Evolutionary conservation across 2,329 filamentous ascomycete species (phyloP), one percentile per base, ranked within the genome.

Genomic region (Aureobasidium sp.): DNA sequence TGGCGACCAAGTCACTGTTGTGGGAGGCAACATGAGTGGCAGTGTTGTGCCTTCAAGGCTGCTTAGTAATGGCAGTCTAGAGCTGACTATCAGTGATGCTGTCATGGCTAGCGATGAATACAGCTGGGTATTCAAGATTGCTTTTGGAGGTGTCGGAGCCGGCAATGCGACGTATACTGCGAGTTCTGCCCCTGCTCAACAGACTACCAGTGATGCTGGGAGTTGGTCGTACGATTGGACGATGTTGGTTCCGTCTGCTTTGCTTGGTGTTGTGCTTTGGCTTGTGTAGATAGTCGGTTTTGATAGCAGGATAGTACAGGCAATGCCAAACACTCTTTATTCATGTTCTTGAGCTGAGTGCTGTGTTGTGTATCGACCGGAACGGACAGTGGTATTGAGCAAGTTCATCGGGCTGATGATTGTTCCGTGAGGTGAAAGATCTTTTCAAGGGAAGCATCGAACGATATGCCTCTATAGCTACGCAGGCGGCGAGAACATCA

Each of bases 1-100:
- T 1, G 80, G 79, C 0, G 82, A 84, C 65, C 52, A 69, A 20
- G 74, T 84, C 0, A 77, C 73, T 8, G 72, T 82, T 31, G 69
- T 81, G 2, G 77, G 76, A 8, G 75, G 70, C 2, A 68, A 68
- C 15, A 64, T 66, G 67, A 67, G 63, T 51, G 70, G 69, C 2
- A 68, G 64, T 9, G 67, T 72, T 1, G 66, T 72, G 20, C 69
- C 69, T n/a, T 66, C 66, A 20, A 59, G 53, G 55, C 45, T 71
- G 41, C 37, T 69, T 61, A 20, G 64, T 52, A 66, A 73, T 67
- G 68, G 70, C 5, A 68, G 70, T 64, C 41, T 79, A 36, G 68
- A 67, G 29, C 45, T 78, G 59, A 70, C 67, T 0, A 61, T 77
- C 15, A 71, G 70, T 29, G 64, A 75, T 9, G 70, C 69, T 0